These are phyloP conservation scores for Sporothrix globosa DNA, from an alignment of 2,329 filamentous ascomycete species.

Conservation along the genomic window DNA sequence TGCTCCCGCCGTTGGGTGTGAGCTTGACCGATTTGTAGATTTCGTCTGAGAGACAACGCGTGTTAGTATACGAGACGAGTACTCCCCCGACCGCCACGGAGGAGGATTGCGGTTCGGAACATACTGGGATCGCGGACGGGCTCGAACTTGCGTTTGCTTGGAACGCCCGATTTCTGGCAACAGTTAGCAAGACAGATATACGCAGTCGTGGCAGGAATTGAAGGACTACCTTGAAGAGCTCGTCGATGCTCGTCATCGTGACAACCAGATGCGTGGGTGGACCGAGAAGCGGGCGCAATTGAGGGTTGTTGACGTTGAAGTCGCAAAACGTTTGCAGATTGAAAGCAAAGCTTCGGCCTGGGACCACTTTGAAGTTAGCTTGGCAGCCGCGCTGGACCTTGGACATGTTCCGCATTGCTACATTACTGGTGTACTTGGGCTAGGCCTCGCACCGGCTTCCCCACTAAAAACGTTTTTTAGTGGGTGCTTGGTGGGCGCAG, in stretches of 20 bases:
- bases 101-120: conserved; percentile 38
- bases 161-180: conserved; percentile 48
- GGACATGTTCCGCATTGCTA: too few relatives aligned
- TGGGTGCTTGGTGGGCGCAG: background rate
- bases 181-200: background rate
- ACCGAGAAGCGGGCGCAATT: background rate
- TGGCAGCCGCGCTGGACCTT: background rate
- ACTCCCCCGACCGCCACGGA: background rate
- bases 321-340: background rate
- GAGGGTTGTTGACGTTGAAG: background rate
- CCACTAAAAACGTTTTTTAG: background rate
- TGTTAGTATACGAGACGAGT: background rate
- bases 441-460: background rate
- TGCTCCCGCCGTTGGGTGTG: conserved; percentile 46
- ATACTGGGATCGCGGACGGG: conserved; percentile 64
- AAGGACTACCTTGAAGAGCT: conserved; percentile 57
- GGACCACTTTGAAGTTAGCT: background rate
- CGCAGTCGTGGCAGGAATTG: too few relatives aligned
- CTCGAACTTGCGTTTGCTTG: conserved; percentile 67
- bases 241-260: conserved; percentile 61
- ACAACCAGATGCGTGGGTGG: background rate
- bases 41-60: conserved; percentile 50
- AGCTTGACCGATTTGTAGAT: conserved; percentile 66
- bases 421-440: too few relatives aligned
- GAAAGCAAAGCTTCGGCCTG: background rate